Evolutionary conservation across 352 stramenopile genomes (phyloP).

Genomic region (Aphanomyces astaci): DNA sequence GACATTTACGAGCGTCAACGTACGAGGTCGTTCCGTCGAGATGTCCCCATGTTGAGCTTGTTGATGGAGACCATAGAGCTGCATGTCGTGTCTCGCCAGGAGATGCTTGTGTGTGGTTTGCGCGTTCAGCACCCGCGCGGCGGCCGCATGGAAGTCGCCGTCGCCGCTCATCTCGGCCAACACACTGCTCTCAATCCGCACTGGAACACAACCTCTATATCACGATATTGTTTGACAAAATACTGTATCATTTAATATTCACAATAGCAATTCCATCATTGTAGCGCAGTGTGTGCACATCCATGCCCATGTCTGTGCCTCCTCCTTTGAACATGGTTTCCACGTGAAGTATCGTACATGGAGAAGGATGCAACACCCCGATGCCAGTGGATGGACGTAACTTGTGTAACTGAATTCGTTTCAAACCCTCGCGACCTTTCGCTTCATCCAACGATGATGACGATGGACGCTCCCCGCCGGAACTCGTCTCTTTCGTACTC

Average conservation of each 20-base stretch:
- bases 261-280: no score
- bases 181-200: no score
- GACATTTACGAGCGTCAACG: no score
- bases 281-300: no score
- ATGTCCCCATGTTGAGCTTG: conserved; percentile 18
- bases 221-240: no score
- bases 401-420: no score
- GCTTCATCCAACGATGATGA: not conserved
- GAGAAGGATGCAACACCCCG: no score
- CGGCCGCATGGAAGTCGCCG: conserved; percentile 7
- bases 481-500: not conserved
- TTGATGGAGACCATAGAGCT: conserved; percentile 20
- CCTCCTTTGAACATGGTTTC: not conserved
- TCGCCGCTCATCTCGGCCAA: not conserved
- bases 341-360: no score
- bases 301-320: no score
- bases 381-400: no score
- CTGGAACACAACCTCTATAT: no score
- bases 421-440: not conserved
- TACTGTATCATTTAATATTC: not conserved
- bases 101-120: conserved; percentile 12
- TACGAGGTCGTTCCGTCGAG: conserved; percentile 19
- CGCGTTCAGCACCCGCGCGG: conserved; percentile 1
- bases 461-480: not conserved
- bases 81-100: not conserved